Evolutionary conservation across 2,329 filamentous ascomycete species (phyloP).

Genomic region (Colletotrichum noveboracense): DNA sequence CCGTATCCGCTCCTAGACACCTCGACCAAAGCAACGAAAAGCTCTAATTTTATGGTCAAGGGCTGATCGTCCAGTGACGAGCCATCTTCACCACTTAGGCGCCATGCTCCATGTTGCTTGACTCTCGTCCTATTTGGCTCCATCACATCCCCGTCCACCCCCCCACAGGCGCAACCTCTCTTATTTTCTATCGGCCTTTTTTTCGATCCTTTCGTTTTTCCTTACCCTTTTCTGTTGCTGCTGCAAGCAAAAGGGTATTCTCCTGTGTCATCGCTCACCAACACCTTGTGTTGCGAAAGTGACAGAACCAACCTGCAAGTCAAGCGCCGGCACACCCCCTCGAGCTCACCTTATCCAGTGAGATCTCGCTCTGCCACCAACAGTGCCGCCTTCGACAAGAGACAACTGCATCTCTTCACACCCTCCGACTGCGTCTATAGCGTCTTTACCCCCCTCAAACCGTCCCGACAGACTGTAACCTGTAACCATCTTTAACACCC

Average conservation of each 20-base stretch:
- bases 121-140: conserved; percentile 40
- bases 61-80: conserved; percentile 46
- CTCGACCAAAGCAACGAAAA: conserved; percentile 11
- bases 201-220: conserved; percentile 23
- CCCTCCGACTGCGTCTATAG: conserved; percentile 30
- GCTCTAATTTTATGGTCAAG: conserved; percentile 50
- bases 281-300: neutral
- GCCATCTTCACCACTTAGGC: conserved; percentile 44
- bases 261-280: neutral
- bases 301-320: conserved; percentile 31
- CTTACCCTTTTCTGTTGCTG: conserved; percentile 16
- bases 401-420: conserved; percentile 24
- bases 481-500: conserved; percentile 20
- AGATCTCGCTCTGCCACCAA: conserved; percentile 16
- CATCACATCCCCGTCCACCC: conserved; percentile 37
- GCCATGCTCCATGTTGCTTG: conserved; percentile 41
- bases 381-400: conserved; percentile 17
- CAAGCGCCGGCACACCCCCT: conserved; percentile 39
- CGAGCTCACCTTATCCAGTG: conserved; percentile 12
- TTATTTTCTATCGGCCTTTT: conserved; percentile 24
- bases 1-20: conserved; percentile 22
- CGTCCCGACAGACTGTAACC: conserved; percentile 19
- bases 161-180: conserved; percentile 23
- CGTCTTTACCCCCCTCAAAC: conserved; percentile 19
- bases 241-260: conserved; percentile 5